Base-by-base conservation (phyloP, 2,329 filamentous ascomycete species). In the Coccinonectria pachysandricola region DNA sequence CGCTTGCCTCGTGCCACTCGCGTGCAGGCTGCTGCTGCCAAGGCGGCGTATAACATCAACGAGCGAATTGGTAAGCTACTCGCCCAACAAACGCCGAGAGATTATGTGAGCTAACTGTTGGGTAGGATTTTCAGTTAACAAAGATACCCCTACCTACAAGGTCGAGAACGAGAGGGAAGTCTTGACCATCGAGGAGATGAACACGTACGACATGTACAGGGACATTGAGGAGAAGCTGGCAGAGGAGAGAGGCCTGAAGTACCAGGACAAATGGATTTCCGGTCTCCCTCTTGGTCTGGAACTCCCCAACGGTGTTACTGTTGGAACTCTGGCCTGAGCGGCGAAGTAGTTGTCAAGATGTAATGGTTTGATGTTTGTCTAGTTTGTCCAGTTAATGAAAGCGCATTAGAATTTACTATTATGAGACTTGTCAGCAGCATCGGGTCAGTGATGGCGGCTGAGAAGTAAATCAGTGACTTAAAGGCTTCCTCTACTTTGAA, bases 121-220 rank as follows among this genome's bases (percentile, higher is more conserved):
- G 11, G 8, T 16, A 64, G 72, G 73, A 0, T 79, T 79, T 51
- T 77, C 71, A 0, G 62, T 60, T 19, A 79, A 79, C 43, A 76
- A 64, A 15, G 40, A 62, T 19, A 65, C 55, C 9, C 48, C 62
- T 0, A 64, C 61, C 0, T 79, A 79, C 51, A 72, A 71, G 42
- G 75, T 79, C 0, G 64, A 70, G 35, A 66, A 78, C 26, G 64
- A 73, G 39, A 66, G 59, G 37, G 62, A 69, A 23, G 75, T 75
- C 35, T 44, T 80, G 16, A 79, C 75, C 0, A 78, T 80, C 25
- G 72, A 78, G 36, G 75, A 80, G 48, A 79, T 80, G 73, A 79
- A 80, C 33, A 58, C 60, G 59, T 75, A 75, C 35, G 66, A 75
- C 40, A 71, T 75, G 67, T 62, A 69, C 42, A 57, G 56, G 27